These are phyloP conservation scores for Trichopus zeylanicus DNA, from an alignment of 116 monocot genomes.

Conservation along the genomic window DNA sequence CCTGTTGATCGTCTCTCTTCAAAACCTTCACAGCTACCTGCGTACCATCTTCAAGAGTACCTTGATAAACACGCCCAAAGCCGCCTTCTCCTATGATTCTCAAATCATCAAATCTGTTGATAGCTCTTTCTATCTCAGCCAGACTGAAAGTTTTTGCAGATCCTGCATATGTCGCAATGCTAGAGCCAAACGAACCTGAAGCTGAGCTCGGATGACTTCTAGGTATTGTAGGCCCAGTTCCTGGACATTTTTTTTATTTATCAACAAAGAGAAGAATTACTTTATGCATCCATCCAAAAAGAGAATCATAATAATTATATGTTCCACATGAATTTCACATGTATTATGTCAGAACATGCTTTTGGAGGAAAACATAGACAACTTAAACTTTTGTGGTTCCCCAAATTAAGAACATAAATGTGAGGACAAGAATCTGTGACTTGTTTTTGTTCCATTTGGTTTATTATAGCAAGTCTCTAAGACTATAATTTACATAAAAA, in stretches of 20 bases:
- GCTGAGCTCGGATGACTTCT: slow-evolving; percentile 53
- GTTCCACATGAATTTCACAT: too few species aligned
- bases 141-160: slow-evolving; percentile 63
- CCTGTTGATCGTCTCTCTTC: slow-evolving; percentile 78
- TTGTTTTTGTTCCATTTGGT: too few species aligned
- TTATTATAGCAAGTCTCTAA: too few species aligned
- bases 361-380: too few species aligned
- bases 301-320: too few species aligned
- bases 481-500: too few species aligned
- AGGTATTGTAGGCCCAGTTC: slow-evolving; percentile 28
- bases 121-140: slow-evolving; percentile 65
- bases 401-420: too few species aligned
- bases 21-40: slow-evolving; percentile 81
- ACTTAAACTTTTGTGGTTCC: too few species aligned
- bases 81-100: slow-evolving; percentile 91
- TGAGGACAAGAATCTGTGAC: too few species aligned
- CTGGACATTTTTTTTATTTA: slow-evolving; percentile 19
- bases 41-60: slow-evolving; percentile 68
- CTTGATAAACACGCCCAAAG: slow-evolving; percentile 90
- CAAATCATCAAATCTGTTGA: slow-evolving; percentile 57
- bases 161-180: slow-evolving; percentile 58
- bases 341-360: too few species aligned
- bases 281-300: too few species aligned
- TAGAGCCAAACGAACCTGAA: slow-evolving; percentile 63
- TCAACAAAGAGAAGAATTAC: too few species aligned